phyloP scores from a whole-genome alignment of 768 basidiomycete species.

The Tricholoma terreum region DNA sequence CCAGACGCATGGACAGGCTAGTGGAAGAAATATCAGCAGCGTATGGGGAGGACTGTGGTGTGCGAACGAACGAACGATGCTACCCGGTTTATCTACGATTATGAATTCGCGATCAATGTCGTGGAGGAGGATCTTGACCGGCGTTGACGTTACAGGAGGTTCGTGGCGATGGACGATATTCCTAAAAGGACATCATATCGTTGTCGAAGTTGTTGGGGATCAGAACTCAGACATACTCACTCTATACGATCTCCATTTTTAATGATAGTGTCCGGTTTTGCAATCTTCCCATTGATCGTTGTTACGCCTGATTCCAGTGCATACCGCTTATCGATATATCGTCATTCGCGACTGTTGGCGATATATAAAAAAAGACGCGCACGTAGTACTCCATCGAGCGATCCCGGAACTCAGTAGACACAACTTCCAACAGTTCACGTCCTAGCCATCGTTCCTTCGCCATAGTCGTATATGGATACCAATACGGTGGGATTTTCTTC shows the following conservation, averaged over 20 bases:
- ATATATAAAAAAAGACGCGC: conserved; percentile 31
- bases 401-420: conserved; percentile 93
- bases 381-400: conserved; percentile 96
- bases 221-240: conserved; percentile 43
- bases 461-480: conserved; percentile 92
- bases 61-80: conserved; percentile 67
- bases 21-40: conserved; percentile 4
- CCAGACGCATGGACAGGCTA: conserved; percentile 94
- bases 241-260: conserved; percentile 88
- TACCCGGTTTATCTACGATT: conserved; percentile 95
- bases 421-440: conserved; percentile 84
- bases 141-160: conserved; percentile 85
- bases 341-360: not conserved
- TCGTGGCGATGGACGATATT: conserved; percentile 97
- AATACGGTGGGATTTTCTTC: conserved; percentile 83
- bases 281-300: conserved; percentile 88
- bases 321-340: conserved; percentile 37
- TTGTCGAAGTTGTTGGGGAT: conserved; percentile 1
- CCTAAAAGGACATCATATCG: conserved; percentile 35
- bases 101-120: conserved; percentile 82
- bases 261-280: conserved; percentile 74
- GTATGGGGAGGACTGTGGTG: conserved; percentile 4
- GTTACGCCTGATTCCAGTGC: conserved; percentile 91
- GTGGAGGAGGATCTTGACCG: conserved; percentile 74
- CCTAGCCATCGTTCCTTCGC: conserved; percentile 90